A percentile compares a stretch with the other conserved stretches of the same genome.
Conservation (phyloP, 2,329 filamentous ascomycete genomes). For the Macroventuria anomochaeta region DNA sequence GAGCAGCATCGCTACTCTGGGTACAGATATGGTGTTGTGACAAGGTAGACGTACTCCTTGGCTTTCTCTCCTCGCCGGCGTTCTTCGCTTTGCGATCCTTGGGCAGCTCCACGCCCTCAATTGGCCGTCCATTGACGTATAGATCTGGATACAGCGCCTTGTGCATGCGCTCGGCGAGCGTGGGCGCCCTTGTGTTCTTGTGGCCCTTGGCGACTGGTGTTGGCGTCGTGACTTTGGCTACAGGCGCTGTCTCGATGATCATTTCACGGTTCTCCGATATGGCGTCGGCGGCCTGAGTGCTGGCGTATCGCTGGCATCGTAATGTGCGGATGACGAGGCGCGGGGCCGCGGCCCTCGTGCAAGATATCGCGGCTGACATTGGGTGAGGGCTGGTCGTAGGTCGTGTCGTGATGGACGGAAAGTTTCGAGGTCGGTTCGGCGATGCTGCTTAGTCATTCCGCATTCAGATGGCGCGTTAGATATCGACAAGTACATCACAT, state of each 20-base stretch:
- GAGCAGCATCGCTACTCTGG: too few relatives aligned
- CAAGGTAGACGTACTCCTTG: conserved; percentile 12
- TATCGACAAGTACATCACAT: background rate
- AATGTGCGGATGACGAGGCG: conserved; percentile 25
- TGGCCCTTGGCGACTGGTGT: background rate
- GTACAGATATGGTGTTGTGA: background rate
- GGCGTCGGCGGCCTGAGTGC: conserved; percentile 26
- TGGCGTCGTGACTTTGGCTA: conserved; percentile 2
- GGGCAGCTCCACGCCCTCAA: conserved; percentile 4
- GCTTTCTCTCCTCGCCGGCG: conserved; percentile 10
- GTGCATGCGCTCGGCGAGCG: conserved; percentile 27
- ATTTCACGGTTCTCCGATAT: conserved; percentile 13
- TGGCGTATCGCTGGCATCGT: conserved; percentile 29
- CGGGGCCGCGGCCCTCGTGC: conserved; percentile 62
- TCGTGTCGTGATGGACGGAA: conserved; percentile 24
- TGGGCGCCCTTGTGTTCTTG: conserved; percentile 6
- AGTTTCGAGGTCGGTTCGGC: conserved; percentile 23
- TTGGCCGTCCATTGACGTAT: conserved; percentile 13
- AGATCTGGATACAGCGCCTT: conserved; percentile 26
- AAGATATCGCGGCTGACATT: conserved; percentile 66
- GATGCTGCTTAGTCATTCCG: conserved; percentile 11
- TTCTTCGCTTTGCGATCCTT: conserved; percentile 3
- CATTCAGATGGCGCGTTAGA: background rate
- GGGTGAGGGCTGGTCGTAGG: conserved; percentile 23
- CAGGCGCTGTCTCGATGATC: conserved; percentile 15